Conservation (phyloP, 495 filamentous ascomycete species). For the Achaetomiella virescens region DNA sequence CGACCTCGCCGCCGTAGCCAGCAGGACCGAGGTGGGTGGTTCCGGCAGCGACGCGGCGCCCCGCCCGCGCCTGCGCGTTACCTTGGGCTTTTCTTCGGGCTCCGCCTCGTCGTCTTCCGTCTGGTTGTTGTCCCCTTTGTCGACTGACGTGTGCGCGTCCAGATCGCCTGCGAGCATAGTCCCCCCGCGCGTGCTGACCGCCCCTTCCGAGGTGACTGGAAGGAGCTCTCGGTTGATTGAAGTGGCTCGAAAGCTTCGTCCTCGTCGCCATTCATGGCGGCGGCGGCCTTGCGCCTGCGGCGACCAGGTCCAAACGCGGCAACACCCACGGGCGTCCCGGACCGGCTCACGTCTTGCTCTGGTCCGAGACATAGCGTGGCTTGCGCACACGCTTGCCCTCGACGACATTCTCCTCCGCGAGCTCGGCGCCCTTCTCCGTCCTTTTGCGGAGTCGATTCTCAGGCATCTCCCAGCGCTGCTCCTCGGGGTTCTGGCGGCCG, state of each 20-base stretch:
- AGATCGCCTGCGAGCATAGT: background rate
- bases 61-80: conserved; percentile 4
- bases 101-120: conserved; percentile 16
- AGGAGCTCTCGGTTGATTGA: conserved; percentile 2
- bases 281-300: conserved; percentile 26
- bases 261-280: conserved; percentile 14
- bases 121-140: conserved; percentile 1
- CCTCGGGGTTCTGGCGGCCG: conserved; percentile 40
- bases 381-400: conserved; percentile 40
- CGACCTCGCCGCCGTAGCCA: background rate
- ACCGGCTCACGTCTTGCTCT: conserved; percentile 38
- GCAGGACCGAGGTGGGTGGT: conserved; percentile 2
- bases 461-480: conserved; percentile 40
- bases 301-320: conserved; percentile 16
- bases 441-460: conserved; percentile 40
- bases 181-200: conserved; percentile 9
- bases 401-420: conserved; percentile 35
- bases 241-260: conserved; percentile 1
- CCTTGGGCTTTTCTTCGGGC: conserved; percentile 9
- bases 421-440: conserved; percentile 43
- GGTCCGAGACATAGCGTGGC: conserved; percentile 36
- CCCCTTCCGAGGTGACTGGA: conserved; percentile 9
- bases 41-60: background rate
- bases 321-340: conserved; percentile 30
- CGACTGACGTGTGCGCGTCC: conserved; percentile 1